Evolutionary conservation across 768 basidiomycete species (phyloP).

Genomic region (Phylloporus arenicola): DNA sequence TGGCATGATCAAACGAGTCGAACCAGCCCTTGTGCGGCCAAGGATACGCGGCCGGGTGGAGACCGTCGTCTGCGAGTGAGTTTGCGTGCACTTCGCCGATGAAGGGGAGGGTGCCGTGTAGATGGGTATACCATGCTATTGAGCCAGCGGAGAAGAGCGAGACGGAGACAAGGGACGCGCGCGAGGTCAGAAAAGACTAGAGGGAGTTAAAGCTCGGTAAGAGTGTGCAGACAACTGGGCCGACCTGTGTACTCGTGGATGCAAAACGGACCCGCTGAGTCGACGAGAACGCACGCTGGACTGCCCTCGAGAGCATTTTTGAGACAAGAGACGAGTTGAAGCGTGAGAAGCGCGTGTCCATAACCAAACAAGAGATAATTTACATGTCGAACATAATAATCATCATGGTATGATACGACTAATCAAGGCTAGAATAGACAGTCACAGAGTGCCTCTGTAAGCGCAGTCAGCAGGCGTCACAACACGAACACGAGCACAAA

Average conservation of each 20-base stretch:
- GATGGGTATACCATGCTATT: slow-evolving; percentile 93
- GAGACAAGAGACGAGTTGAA: slow-evolving; percentile 30
- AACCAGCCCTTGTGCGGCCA: slow-evolving; percentile 88
- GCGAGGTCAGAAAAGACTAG: slow-evolving; percentile 65
- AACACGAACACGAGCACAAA: slow-evolving; percentile 25
- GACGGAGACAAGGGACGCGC: slow-evolving; percentile 68
- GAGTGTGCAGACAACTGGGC: slow-evolving; percentile 16
- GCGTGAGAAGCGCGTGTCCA: slow-evolving; percentile 44
- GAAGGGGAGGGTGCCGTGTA: slow-evolving; percentile 88
- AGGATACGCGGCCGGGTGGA: slow-evolving; percentile 82
- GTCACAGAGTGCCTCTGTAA: slow-evolving; percentile 61
- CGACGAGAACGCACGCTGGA: slow-evolving; percentile 47
- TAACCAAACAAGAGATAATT: slow-evolving; percentile 27
- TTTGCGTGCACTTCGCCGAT: slow-evolving; percentile 90
- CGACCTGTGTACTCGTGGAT: slow-evolving; percentile 65
- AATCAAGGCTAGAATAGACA: slow-evolving; percentile 48
- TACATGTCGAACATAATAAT: slow-evolving; percentile 22
- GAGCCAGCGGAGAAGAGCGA: slow-evolving; percentile 79
- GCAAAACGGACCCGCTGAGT: slow-evolving; percentile 62
- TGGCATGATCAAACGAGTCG: slow-evolving; percentile 93
- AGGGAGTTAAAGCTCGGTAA: not conserved
- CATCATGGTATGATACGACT: slow-evolving; percentile 16
- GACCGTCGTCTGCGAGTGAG: slow-evolving; percentile 87
- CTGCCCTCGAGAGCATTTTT: slow-evolving; percentile 81
- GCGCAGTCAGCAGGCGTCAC: slow-evolving; percentile 20